Percentiles rank a stretch among this genome's conserved stretches.
These are phyloP conservation scores for Rhodotorula sp. DNA, from an alignment of 1,284 basidiomycete species.

Conservation along the genomic window DNA sequence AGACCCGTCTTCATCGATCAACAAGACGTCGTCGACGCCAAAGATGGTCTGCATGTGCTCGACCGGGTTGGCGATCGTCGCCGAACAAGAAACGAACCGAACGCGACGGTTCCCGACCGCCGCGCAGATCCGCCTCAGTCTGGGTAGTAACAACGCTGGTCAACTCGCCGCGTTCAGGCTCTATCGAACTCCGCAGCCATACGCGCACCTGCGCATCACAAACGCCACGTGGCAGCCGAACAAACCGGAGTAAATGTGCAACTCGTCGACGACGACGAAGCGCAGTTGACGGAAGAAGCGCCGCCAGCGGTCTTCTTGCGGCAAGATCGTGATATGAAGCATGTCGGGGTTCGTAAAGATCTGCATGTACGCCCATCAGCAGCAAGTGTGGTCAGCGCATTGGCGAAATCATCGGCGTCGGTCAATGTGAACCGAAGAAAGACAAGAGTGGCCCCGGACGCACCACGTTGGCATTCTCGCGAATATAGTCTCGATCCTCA, in stretches of 20 bases:
- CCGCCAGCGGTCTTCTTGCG: constrained; percentile 80
- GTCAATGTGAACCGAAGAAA: neutral
- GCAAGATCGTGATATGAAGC: constrained; percentile 79
- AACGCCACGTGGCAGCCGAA: constrained; percentile 67
- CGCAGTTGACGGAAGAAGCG: constrained; percentile 66
- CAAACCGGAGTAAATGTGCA: constrained; percentile 46
- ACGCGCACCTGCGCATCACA: constrained; percentile 60
- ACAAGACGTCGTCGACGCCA: constrained; percentile 66
- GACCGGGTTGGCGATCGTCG: constrained; percentile 75
- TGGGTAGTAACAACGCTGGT: constrained; percentile 10
- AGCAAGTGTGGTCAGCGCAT: constrained; percentile 58
- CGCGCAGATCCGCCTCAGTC: constrained; percentile 70
- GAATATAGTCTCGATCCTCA: constrained; percentile 54
- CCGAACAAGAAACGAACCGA: constrained; percentile 81
- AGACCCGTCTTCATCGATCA: constrained; percentile 76
- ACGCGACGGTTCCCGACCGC: constrained; percentile 72
- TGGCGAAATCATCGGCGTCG: too few relatives aligned
- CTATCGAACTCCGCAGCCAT: too few relatives aligned
- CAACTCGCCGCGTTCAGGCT: too few relatives aligned
- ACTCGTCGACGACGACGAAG: constrained; percentile 70
- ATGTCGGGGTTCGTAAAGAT: constrained; percentile 66
- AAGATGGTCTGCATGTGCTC: constrained; percentile 74
- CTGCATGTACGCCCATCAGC: constrained; percentile 65
- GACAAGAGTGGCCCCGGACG: neutral
- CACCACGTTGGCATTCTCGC: constrained; percentile 49